Evolutionary conservation across 2,329 filamentous ascomycete genomes (phyloP).

Genomic region (Aspergillus viridinutans): DNA sequence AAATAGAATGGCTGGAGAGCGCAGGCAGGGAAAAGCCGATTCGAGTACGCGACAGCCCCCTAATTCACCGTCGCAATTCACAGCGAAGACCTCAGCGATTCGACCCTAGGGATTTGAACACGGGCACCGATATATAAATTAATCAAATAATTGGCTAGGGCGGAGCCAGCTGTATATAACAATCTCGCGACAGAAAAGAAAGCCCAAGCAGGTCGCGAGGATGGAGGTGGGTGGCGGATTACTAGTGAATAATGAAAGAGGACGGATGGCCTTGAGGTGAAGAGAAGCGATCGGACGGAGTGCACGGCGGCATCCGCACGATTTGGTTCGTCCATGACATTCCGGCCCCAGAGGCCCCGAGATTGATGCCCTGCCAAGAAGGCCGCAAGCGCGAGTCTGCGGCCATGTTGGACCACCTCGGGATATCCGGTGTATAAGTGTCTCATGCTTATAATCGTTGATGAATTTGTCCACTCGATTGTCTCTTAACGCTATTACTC

Average conservation of each 20-base stretch:
- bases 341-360: slow-evolving; percentile 10
- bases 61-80: neutral
- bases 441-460: neutral
- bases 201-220: neutral
- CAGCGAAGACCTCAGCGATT: neutral
- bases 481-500: neutral
- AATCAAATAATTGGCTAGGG: neutral
- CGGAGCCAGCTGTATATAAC: neutral
- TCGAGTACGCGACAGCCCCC: neutral
- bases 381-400: slow-evolving; percentile 28
- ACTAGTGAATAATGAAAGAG: slow-evolving; percentile 4
- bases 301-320: slow-evolving; percentile 14
- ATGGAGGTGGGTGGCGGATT: slow-evolving; percentile 9
- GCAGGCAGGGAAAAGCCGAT: slow-evolving; percentile 1
- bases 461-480: neutral
- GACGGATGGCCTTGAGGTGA: slow-evolving; percentile 10
- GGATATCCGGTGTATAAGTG: slow-evolving; percentile 2
- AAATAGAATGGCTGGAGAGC: neutral
- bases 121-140: neutral
- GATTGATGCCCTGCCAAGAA: slow-evolving; percentile 24
- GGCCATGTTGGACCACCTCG: slow-evolving; percentile 11
- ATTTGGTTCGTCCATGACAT: slow-evolving; percentile 30
- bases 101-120: neutral
- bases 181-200: neutral
- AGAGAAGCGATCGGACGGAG: slow-evolving; percentile 13